Evolutionary conservation across 371 early-diverging fungal species (phyloP), one percentile per base, ranked within the genome.

Genomic region (Mucor irregularis): DNA sequence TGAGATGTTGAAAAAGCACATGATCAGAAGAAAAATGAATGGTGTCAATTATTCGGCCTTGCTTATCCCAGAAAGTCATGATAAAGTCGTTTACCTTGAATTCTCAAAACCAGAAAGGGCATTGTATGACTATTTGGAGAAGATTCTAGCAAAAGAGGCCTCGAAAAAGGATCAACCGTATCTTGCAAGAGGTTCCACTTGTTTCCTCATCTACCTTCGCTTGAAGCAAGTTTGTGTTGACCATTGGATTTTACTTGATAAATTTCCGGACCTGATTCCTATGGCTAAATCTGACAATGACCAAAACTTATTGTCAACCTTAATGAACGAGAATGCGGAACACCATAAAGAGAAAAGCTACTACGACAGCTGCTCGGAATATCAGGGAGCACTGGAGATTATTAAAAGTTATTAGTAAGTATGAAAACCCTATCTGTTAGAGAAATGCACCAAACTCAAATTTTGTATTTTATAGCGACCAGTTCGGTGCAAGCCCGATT

Each of bases 211-310:
- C n/a, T n/a, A n/a, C n/a, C n/a, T n/a, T n/a, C n/a, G n/a, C n/a
- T 43, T 74, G 10, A 74, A 74, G 8, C 75, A 74, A 67, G 74
- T 64, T 0, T 74, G 75, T 62, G 67, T 58, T 3, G 71, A 74
- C 28, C 64, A 64, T 49, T 56, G 53, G 39, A 63, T 74, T 24
- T 33, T 74, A 25, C 28, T 71, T 10, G 49, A 62, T 10, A 71
- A 71, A 33, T 74, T 74, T 31, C 71, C 71, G 0, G 57, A 71
- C 42, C 43, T 74, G 8, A 71, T 74, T 26, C 67, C 75, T 0
- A 55, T 54, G 45, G 58, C 56, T 1, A 46, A 49, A 5, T 9
- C 49, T 13, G 37, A 44, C 2, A 19, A 24, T 17, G 49, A 54
- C 4, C 51, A 62, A 42, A 49, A 22, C 16, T 30, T 28, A 46